A percentile compares a stretch with the other conserved stretches of the same genome.
phyloP scores from a whole-genome alignment of 2,329 filamentous ascomycete genomes.

The Ilyonectria sp. region DNA sequence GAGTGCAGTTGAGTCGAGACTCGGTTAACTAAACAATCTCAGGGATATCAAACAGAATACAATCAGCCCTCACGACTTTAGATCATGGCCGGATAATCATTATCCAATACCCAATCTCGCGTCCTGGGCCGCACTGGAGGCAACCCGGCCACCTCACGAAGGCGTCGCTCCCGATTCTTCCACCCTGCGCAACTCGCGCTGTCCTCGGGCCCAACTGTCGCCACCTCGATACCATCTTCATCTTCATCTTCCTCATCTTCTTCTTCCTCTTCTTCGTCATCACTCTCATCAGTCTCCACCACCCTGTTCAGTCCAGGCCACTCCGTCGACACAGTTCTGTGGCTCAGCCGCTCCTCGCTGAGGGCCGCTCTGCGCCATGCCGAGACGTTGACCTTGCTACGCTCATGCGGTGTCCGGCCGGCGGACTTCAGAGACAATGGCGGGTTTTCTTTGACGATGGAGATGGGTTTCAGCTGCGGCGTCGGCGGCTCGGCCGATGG shows the following conservation, averaged over 20 bases:
- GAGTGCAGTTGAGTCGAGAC: background rate
- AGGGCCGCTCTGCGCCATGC: background rate
- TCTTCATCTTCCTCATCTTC: background rate
- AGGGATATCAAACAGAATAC: background rate
- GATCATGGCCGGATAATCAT: too few relatives aligned
- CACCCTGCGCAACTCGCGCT: background rate
- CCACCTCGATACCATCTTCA: conserved; percentile 4
- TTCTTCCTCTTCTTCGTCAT: background rate
- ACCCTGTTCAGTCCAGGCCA: background rate
- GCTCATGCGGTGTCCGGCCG: background rate
- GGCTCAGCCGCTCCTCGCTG: background rate
- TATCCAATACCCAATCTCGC: background rate
- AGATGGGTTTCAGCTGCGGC: background rate
- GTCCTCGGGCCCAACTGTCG: conserved; percentile 1
- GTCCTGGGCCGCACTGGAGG: background rate
- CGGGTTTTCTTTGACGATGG: too few relatives aligned
- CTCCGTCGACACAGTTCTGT: background rate
- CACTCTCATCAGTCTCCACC: background rate
- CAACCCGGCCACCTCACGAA: background rate
- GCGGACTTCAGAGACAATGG: background rate
- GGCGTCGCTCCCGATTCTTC: background rate
- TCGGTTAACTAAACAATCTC: background rate
- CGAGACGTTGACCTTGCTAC: background rate
- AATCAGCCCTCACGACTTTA: background rate
- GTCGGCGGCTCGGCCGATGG: background rate